Evolutionary conservation across 2,329 filamentous ascomycete species (phyloP).

Genomic region (Zymoseptoria ardabiliae): DNA sequence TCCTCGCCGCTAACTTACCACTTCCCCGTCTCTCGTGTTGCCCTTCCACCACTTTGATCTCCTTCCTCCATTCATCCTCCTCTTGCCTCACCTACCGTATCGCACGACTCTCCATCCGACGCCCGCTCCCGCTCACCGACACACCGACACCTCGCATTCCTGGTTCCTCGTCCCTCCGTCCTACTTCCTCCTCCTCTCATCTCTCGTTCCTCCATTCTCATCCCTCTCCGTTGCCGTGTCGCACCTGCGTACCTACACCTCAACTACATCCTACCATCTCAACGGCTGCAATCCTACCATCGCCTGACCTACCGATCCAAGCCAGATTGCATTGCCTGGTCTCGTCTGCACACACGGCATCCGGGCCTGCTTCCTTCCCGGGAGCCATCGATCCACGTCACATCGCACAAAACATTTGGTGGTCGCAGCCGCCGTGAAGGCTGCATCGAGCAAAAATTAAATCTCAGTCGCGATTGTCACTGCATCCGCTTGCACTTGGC

Average conservation of each 20-base stretch:
- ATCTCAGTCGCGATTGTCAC: background rate
- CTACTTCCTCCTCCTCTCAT: background rate
- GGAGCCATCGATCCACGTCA: background rate
- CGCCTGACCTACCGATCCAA: background rate
- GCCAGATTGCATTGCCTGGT: background rate
- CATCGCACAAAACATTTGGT: background rate
- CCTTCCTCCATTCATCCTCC: too few species aligned
- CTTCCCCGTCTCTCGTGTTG: background rate
- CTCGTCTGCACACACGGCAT: background rate
- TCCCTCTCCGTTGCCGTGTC: background rate
- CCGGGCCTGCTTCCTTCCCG: background rate
- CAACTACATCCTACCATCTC: background rate
- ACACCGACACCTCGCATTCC: background rate
- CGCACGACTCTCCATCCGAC: background rate
- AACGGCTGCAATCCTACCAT: background rate
- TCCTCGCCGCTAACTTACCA: background rate
- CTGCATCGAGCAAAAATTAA: background rate
- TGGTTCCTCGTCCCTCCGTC: background rate
- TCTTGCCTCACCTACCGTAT: background rate
- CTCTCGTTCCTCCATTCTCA: background rate
- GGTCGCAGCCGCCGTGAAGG: constrained; percentile 1
- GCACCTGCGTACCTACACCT: background rate
- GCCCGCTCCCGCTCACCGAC: background rate
- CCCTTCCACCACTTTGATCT: background rate
- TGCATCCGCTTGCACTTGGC: background rate